Evolutionary conservation across 768 basidiomycete genomes (phyloP), one percentile per base, ranked within the genome.

Genomic region (Gyrodon lividus): DNA sequence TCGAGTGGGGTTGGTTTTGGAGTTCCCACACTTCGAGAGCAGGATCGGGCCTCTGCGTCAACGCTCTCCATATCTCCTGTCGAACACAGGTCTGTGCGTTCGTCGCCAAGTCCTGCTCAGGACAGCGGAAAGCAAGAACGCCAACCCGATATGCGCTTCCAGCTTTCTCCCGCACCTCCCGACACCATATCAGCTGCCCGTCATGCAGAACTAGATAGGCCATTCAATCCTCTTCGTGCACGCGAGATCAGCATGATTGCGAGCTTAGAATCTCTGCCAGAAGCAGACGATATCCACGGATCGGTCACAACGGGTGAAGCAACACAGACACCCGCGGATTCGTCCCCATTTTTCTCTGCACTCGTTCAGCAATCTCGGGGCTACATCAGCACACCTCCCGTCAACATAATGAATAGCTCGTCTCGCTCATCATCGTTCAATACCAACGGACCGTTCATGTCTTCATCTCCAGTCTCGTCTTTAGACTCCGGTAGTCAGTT

Each of bases 401-500:
- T 80, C 20, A 54, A 68, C 52, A 57, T 71, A 43, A 66, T 56
- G 55, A 56, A 56, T 46, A 68, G 48, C 54, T 63, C 57, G 58
- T 67, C 70, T 34, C 70, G 72, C 41, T 68, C 77, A 2, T 66
- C 76, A 7, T 73, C 77, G 4, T 76, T 76, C 60, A 74, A 75
- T 52, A 64, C 67, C 39, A 74, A 65, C 16, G 74, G 75, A 24
- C 71, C 75, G 24, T 76, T 80, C 59, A 73, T 76, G 4, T 87
- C 89, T 3, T 76, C 83, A 3, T 92, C 89, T 2, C 89, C 89
- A 6, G 87, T 83, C 17, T 91, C 89, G 7, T 92, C 89, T 10
- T 63, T 87, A 58, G 86, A 83, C 64, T 91, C 89, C 10, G 83
- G 78, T 46, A 87, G 85, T 58, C 84, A 85, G 22, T 77, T 81